Evolutionary conservation across 2,329 filamentous ascomycete species (phyloP).

Genomic region (Hypoxylon sp.): DNA sequence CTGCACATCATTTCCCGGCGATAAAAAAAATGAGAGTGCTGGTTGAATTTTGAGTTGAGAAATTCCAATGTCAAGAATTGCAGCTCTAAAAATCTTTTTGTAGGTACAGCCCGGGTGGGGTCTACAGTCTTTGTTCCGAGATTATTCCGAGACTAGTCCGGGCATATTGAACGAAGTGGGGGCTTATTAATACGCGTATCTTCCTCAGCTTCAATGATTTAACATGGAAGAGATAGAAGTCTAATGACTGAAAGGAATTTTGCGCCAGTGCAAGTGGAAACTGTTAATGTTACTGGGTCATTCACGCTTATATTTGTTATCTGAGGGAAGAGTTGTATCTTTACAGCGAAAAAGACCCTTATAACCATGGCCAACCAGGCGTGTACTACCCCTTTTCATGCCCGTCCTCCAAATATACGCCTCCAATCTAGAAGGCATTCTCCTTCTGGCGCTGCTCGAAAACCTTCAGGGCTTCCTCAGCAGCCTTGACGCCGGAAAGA

Average conservation of each 20-base stretch:
- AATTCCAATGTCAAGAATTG: constrained; percentile 20
- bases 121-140: constrained; percentile 2
- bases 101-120: constrained; percentile 6
- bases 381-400: background rate
- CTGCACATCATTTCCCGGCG: constrained; percentile 46
- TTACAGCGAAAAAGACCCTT: constrained; percentile 15
- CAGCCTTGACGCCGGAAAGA: constrained; percentile 88
- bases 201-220: background rate
- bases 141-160: constrained; percentile 16
- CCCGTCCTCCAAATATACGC: background rate
- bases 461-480: constrained; percentile 85
- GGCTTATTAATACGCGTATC: background rate
- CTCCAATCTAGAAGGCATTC: constrained; percentile 70
- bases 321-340: constrained; percentile 14
- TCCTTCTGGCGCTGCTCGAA: constrained; percentile 84
- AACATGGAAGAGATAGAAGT: no score
- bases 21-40: background rate
- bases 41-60: background rate
- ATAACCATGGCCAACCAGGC: constrained; percentile 3
- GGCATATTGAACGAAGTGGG: background rate
- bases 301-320: constrained; percentile 12
- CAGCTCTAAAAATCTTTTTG: constrained; percentile 8
- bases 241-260: no score
- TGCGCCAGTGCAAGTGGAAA: background rate
- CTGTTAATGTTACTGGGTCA: constrained; percentile 3